phyloP scores from a whole-genome alignment of 106 monocot species.

The Apostasia shenzhenica region DNA sequence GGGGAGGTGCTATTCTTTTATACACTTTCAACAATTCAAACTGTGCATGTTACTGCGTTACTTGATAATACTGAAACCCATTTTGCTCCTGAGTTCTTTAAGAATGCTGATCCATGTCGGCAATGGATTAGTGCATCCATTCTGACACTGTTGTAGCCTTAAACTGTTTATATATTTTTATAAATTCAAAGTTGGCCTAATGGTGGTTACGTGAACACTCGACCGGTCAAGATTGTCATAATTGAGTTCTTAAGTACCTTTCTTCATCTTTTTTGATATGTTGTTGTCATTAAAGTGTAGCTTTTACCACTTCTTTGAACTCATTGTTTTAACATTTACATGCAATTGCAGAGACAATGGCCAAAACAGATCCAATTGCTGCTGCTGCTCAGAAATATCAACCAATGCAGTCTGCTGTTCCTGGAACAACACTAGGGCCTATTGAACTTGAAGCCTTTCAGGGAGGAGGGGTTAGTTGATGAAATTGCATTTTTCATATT shows the following conservation, averaged over 20 bases:
- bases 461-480: constrained; percentile 63
- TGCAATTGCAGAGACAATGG: constrained; percentile 62
- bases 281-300: neutral
- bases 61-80: no score
- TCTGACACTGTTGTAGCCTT: no score
- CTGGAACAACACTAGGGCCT: constrained; percentile 95
- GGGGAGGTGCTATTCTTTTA: no score
- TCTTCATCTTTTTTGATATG: neutral
- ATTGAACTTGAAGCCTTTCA: constrained; percentile 95
- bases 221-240: no score
- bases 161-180: no score
- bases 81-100: no score
- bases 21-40: no score
- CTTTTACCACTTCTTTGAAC: neutral
- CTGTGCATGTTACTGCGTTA: no score
- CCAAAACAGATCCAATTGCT: constrained; percentile 82
- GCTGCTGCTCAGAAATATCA: constrained; percentile 96
- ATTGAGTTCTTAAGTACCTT: neutral
- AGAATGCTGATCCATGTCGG: no score
- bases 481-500: neutral
- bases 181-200: no score
- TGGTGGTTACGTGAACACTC: no score
- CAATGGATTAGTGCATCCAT: no score
- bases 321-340: neutral
- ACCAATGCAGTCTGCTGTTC: constrained; percentile 97